Evolutionary conservation across 1,284 basidiomycete genomes (phyloP).

Genomic region (Ustilago bromivora): DNA sequence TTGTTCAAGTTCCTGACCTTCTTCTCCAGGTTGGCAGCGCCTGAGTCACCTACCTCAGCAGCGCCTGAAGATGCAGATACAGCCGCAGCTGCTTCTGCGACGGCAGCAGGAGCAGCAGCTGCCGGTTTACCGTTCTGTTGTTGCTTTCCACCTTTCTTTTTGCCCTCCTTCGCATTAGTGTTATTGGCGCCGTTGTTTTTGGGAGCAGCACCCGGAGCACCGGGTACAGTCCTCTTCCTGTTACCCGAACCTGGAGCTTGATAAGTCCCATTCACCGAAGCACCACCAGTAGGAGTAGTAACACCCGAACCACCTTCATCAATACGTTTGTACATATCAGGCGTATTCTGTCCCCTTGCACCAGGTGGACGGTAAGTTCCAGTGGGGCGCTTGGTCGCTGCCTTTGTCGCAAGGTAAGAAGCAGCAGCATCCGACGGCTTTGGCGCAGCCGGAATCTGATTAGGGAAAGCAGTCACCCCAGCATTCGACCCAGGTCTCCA

Average conservation of each 20-base stretch:
- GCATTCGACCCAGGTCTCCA: slow-evolving; percentile 84
- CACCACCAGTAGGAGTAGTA: slow-evolving; percentile 34
- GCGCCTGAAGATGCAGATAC: slow-evolving; percentile 29
- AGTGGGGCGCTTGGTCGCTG: slow-evolving; percentile 65
- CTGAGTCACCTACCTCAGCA: slow-evolving; percentile 54
- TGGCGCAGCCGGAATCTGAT: slow-evolving; percentile 79
- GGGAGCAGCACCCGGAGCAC: slow-evolving; percentile 47
- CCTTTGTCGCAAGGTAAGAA: slow-evolving; percentile 63
- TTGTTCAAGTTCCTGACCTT: slow-evolving; percentile 84
- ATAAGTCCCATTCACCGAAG: slow-evolving; percentile 47
- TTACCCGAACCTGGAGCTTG: slow-evolving; percentile 49
- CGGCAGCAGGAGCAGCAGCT: slow-evolving; percentile 18
- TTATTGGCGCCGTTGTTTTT: slow-evolving; percentile 20
- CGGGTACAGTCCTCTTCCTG: slow-evolving; percentile 54
- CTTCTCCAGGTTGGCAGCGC: slow-evolving; percentile 68
- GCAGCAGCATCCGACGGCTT: slow-evolving; percentile 76
- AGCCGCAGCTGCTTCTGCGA: slow-evolving; percentile 14
- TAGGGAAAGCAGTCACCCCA: slow-evolving; percentile 79
- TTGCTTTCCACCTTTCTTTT: slow-evolving; percentile 48
- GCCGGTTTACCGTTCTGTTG: slow-evolving; percentile 42
- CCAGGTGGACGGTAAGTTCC: slow-evolving; percentile 71
- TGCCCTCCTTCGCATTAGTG: slow-evolving; percentile 15
- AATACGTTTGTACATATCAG: slow-evolving; percentile 85
- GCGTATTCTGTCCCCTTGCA: slow-evolving; percentile 85
- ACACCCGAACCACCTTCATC: slow-evolving; percentile 76